Evolutionary conservation across 345 rosid genomes (phyloP), one percentile per base, ranked within the genome.

Genomic region (Salix udensis): DNA sequence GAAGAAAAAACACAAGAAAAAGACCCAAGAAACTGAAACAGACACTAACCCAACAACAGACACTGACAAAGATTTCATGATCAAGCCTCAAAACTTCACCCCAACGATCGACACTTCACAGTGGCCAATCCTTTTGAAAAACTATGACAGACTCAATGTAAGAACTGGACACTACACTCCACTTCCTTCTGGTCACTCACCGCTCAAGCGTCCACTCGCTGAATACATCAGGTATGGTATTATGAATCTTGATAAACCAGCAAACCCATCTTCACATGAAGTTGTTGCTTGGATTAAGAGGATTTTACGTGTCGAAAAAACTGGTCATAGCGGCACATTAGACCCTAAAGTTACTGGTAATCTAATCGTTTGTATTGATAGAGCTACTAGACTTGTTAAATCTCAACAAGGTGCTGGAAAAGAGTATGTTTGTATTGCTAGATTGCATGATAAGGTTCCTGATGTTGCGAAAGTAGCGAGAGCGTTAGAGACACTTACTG

Each of bases 201-300:
- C 98, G 9, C 94, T 94, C 69, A 94, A 92, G 74, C 97, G 97
- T 0, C 98, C 98, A 1, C 87, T 92, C 5, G 85, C 80, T 34
- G 97, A 92, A 13, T 94, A 94, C 82, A 85, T 93, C 83, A 86
- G 90, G 83, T 95, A 95, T 81, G 98, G 98, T 15, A 58, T 95
- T 46, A 68, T 95, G 71, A 95, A 95, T 71, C 97, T 95, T 15
- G 98, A 95, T 58, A 95, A 95, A 70, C 98, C 98, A 0, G 90
- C 98, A 21, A 95, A 95, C 76, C 98, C 98, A 0, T 95, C 98
- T 18, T 95, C 98, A 0, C 98, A 95, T 44, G 98, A 95, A 85
- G 98, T 95, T 28, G 98, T 95, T 14, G 98, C 98, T 11, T 95
- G 98, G 98, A 93, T 95, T 58, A 95, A 95, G 74, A 92, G 98